A percentile compares a stretch with the other conserved stretches of the same genome.
Conservation (phyloP, 164 flowering plant genomes). For the Tetrastigma voinierianum region DNA sequence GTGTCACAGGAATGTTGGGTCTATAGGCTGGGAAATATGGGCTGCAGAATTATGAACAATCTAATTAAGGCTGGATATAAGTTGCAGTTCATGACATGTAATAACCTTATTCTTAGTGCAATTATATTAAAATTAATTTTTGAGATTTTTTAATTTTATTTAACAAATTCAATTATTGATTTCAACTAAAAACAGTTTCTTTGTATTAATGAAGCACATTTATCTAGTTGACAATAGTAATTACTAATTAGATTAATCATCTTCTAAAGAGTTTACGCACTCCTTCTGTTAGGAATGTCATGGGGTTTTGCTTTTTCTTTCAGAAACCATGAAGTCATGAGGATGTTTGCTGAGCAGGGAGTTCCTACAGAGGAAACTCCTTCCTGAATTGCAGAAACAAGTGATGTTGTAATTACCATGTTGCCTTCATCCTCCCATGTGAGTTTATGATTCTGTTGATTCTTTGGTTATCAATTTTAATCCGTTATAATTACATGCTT, state of each 20-base stretch:
- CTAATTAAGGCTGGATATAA: conserved; percentile 71
- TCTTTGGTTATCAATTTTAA: background rate
- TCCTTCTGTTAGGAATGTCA: background rate
- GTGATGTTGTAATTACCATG: conserved; percentile 91
- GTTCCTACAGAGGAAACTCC: conserved; percentile 60
- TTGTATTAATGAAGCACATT: background rate
- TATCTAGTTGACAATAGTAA: background rate
- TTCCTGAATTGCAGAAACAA: conserved; percentile 66
- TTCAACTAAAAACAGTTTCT: background rate
- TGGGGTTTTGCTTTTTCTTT: conserved; percentile 14
- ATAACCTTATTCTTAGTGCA: conserved; percentile 6
- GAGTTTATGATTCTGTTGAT: conserved; percentile 40
- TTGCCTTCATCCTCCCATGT: conserved; percentile 88
- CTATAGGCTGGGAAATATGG: conserved; percentile 94
- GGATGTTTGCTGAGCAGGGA: conserved; percentile 59
- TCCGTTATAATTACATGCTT: too few relatives aligned
- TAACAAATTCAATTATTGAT: too few relatives aligned
- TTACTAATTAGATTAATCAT: background rate
- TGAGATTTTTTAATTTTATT: too few relatives aligned
- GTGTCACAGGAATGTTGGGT: conserved; percentile 63
- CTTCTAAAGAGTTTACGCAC: background rate
- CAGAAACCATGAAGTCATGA: conserved; percentile 61
- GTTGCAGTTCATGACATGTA: conserved; percentile 80
- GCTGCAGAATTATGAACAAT: conserved; percentile 81
- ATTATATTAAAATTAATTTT: background rate